phyloP scores from a whole-genome alignment of 495 filamentous ascomycete genomes.

The Podospora fimiseda region DNA sequence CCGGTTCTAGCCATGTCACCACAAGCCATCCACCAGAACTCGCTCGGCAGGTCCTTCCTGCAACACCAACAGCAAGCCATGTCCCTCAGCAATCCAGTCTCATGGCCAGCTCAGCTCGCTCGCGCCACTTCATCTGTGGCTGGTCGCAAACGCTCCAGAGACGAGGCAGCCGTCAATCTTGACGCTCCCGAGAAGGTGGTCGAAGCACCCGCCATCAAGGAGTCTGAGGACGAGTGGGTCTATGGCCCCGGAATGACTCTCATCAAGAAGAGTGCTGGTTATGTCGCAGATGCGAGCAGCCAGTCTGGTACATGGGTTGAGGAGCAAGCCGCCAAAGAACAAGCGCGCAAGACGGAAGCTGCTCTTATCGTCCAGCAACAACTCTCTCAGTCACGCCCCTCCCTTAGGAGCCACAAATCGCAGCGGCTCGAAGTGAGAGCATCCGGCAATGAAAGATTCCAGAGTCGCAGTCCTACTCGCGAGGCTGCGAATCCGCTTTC shows the following conservation, averaged over 20 bases:
- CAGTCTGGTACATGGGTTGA: constrained; percentile 79
- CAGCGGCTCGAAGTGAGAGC: constrained; percentile 47
- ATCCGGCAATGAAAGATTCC: constrained; percentile 14
- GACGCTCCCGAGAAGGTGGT: constrained; percentile 44
- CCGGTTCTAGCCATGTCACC: constrained; percentile 47
- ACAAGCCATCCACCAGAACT: constrained; percentile 39
- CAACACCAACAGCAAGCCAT: constrained; percentile 34
- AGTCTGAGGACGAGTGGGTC: constrained; percentile 50
- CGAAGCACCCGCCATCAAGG: constrained; percentile 37
- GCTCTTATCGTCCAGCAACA: constrained; percentile 30
- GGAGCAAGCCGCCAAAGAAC: constrained; percentile 48
- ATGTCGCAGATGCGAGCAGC: constrained; percentile 58
- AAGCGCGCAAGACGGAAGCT: constrained; percentile 36
- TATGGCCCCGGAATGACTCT: constrained; percentile 74
- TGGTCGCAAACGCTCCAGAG: constrained; percentile 59
- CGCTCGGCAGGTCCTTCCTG: constrained; percentile 38
- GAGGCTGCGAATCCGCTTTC: constrained; percentile 27
- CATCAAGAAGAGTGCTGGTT: constrained; percentile 58
- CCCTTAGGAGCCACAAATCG: constrained; percentile 55
- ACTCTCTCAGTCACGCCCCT: constrained; percentile 41
- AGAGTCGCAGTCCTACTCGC: constrained; percentile 35
- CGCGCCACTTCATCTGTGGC: constrained; percentile 28
- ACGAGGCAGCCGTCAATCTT: constrained; percentile 54
- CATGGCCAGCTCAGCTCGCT: constrained; percentile 23
- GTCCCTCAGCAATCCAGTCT: constrained; percentile 34